phyloP scores from a whole-genome alignment of 73 alveolate species.

The Symbiodinium pilosum region DNA sequence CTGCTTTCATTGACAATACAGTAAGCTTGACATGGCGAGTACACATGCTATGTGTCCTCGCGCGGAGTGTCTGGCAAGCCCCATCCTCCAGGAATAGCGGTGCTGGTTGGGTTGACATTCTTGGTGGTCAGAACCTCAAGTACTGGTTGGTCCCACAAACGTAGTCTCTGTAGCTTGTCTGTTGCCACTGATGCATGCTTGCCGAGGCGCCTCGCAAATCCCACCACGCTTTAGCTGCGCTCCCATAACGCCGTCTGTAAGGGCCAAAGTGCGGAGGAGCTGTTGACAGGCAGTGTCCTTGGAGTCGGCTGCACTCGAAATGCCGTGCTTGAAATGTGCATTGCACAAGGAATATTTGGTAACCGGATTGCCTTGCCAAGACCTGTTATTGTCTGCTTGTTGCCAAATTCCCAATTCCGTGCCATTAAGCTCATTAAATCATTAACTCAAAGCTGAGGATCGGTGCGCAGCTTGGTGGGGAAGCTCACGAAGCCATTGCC shows the following conservation, averaged over 20 bases:
- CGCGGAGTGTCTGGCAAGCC: constrained; percentile 43
- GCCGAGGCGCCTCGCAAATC: constrained; percentile 29
- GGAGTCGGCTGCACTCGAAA: too few relatives aligned
- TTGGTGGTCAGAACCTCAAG: constrained; percentile 28
- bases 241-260: constrained; percentile 85
- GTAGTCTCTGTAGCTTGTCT: neutral
- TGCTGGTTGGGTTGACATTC: constrained; percentile 44
- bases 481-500: constrained; percentile 62
- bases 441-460: neutral
- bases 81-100: constrained; percentile 78
- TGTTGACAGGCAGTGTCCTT: constrained; percentile 74
- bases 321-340: too few relatives aligned
- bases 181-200: neutral
- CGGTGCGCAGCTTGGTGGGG: constrained; percentile 75
- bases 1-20: too few relatives aligned
- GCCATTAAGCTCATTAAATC: too few relatives aligned
- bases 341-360: too few relatives aligned
- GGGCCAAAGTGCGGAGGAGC: constrained; percentile 47
- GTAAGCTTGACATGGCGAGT: too few relatives aligned
- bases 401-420: too few relatives aligned
- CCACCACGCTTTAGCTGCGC: constrained; percentile 91
- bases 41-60: too few relatives aligned
- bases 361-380: too few relatives aligned
- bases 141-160: neutral
- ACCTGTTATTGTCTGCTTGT: too few relatives aligned